Conservation (phyloP, 2,329 filamentous ascomycete genomes). For the Cladophialophora bantiana region DNA sequence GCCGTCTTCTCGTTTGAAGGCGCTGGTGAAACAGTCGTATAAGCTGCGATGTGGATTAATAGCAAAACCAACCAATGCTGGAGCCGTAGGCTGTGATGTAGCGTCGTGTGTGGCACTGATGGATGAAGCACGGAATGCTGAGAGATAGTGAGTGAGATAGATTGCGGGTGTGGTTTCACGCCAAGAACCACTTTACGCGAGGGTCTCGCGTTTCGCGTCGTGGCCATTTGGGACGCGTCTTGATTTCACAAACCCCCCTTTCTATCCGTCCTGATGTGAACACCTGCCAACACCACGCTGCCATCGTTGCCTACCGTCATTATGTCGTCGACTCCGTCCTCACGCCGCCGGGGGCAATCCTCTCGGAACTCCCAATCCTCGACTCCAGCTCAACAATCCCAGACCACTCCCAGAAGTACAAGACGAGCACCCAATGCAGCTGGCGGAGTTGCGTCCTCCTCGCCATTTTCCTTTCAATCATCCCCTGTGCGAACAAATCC, state of each 20-base stretch:
- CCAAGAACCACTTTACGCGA: conserved; percentile 26
- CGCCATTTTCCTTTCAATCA: conserved; percentile 78
- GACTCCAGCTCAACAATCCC: conserved; percentile 47
- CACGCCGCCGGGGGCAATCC: conserved; percentile 51
- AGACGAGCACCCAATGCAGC: conserved; percentile 45
- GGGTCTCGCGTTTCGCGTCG: not conserved
- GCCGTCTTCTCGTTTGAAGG: no score
- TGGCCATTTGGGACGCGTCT: conserved; percentile 5
- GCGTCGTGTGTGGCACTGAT: no score
- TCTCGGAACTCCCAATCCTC: conserved; percentile 50
- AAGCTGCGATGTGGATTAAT: no score
- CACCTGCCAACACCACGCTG: not conserved
- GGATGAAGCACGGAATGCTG: no score
- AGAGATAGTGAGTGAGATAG: no score
- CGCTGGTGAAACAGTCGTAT: no score
- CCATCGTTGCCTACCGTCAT: not conserved
- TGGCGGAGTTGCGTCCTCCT: conserved; percentile 67
- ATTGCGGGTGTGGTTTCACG: not conserved
- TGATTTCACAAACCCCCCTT: conserved; percentile 2
- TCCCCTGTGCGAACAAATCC: conserved; percentile 60
- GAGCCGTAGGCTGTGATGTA: no score
- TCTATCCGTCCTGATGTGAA: not conserved
- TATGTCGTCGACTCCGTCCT: conserved; percentile 52
- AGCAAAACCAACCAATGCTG: no score
- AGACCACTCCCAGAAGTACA: conserved; percentile 45